A percentile compares a stretch with the other conserved stretches of the same genome.
Evolutionary conservation across 2,329 filamentous ascomycete genomes (phyloP).

Genomic region (Diaporthe capsici): DNA sequence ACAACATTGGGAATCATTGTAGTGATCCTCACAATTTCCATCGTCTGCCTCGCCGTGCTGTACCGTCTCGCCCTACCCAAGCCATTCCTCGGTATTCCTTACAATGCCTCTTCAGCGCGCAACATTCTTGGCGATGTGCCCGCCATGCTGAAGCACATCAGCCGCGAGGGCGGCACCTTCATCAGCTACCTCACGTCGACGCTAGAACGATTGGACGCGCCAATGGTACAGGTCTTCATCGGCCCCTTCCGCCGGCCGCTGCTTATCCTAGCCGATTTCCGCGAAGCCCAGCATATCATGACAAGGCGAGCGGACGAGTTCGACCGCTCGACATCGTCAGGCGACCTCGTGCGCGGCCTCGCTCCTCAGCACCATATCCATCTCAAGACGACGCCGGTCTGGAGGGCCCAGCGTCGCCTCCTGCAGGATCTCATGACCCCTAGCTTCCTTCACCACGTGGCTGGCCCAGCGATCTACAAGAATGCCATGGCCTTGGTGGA

Average conservation of each 20-base stretch:
- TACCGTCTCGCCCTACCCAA: too few species aligned
- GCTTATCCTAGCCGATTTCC: conserved; percentile 42
- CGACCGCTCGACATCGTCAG: neutral
- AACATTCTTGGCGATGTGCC: too few species aligned
- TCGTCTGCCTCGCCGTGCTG: too few species aligned
- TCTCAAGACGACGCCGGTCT: neutral
- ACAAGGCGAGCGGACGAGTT: conserved; percentile 40
- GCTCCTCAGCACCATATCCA: neutral
- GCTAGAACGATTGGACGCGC: neutral
- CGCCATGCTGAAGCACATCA: too few species aligned
- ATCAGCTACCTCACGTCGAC: too few species aligned
- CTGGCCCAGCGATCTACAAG: neutral
- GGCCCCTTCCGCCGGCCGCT: conserved; percentile 63
- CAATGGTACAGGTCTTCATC: conserved; percentile 47
- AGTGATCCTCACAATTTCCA: too few species aligned
- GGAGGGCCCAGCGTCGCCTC: neutral
- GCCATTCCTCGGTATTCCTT: too few species aligned
- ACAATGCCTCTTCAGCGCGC: too few species aligned
- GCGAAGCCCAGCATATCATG: conserved; percentile 43
- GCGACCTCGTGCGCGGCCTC: neutral
- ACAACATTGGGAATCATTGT: too few species aligned
- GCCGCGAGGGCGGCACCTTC: too few species aligned
- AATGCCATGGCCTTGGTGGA: conserved; percentile 41
- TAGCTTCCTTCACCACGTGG: conserved; percentile 10
- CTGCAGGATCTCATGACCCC: conserved; percentile 32